Evolutionary conservation across 176 grass and related monocot species (phyloP).

Genomic region (Elaeis guineensis): DNA sequence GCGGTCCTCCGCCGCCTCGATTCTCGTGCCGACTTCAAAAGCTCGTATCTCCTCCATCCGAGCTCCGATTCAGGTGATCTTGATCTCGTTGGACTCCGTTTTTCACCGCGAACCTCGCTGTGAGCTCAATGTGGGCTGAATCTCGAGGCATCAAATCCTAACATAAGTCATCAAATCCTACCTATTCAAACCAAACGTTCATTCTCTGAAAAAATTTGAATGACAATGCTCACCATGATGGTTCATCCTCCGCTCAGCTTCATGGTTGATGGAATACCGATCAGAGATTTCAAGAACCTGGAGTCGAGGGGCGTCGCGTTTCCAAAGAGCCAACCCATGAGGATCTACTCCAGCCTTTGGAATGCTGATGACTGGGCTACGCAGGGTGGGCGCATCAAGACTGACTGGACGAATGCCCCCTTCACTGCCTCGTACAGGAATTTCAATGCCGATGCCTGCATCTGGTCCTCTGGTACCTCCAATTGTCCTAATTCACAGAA

Average conservation of each 20-base stretch:
- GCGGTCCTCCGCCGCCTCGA: too few relatives aligned
- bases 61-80: too few relatives aligned
- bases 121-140: too few relatives aligned
- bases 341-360: conserved; percentile 85
- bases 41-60: too few relatives aligned
- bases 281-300: conserved; percentile 71
- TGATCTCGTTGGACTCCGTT: too few relatives aligned
- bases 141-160: too few relatives aligned
- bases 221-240: too few relatives aligned
- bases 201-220: too few relatives aligned
- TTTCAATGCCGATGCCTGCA: conserved; percentile 58
- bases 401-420: conserved; percentile 65
- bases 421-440: conserved; percentile 60
- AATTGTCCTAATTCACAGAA: conserved; percentile 4
- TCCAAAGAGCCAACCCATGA: conserved; percentile 81
- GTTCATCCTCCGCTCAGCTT: conserved; percentile 32
- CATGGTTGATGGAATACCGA: conserved; percentile 79
- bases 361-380: conserved; percentile 98
- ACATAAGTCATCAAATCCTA: conserved; percentile 2
- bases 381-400: conserved; percentile 67
- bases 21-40: too few relatives aligned
- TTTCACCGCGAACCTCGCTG: too few relatives aligned
- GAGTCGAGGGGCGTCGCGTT: conserved; percentile 62
- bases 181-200: too few relatives aligned
- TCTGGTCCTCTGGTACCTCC: conserved; percentile 23